Base-by-base conservation (phyloP, 768 basidiomycete species). In the Phylloporus arenicola region DNA sequence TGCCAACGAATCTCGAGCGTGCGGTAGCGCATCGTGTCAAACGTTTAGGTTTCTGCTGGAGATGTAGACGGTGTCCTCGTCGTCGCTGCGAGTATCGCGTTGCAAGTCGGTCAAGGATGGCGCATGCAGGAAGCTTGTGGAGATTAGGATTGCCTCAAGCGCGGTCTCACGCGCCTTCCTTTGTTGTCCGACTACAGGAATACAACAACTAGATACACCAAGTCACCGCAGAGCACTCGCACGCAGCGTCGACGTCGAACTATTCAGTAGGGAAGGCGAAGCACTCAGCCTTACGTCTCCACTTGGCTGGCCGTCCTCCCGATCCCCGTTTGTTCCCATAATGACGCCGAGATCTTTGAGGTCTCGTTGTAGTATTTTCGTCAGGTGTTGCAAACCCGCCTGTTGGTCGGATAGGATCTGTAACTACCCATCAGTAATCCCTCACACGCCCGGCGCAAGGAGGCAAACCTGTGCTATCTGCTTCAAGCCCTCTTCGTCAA, bases 1-100 rank as follows among this genome's bases (percentile, higher is more conserved):
- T 96, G 92, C 92, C 92, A 96, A 56, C 93, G 80, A 64, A 96
- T 96, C 73, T 94, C 92, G 40, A 94, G 80, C 4, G 91, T 92
- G 52, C 88, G 80, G 67, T 88, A 89, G 53, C 89, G 84, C 90
- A 93, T 93, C 34, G 52, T 48, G 52, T 53, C 41, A 45, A 25
- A 20, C 34, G 37, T 10, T 41, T 33, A 12, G 22, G 45, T 31
- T 30, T 8, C 34, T 2, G 20, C 34, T 30, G 12, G 16, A 17
- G 43, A 39, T 40, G 37, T 3, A 19, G 43, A 31, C 30, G 30
- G 12, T 31, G 39, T 50, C 1, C 49, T 53, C 51, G 61, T 53
- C 54, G 52, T 47, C 42, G 45, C 24, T 33, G 44, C 17, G 11
- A 25, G 34, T 49, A 35, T 47, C 53, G 53, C 51, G 57, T 29